Base-by-base conservation (phyloP, 2,329 filamentous ascomycete species). In the Apiospora aurea region DNA sequence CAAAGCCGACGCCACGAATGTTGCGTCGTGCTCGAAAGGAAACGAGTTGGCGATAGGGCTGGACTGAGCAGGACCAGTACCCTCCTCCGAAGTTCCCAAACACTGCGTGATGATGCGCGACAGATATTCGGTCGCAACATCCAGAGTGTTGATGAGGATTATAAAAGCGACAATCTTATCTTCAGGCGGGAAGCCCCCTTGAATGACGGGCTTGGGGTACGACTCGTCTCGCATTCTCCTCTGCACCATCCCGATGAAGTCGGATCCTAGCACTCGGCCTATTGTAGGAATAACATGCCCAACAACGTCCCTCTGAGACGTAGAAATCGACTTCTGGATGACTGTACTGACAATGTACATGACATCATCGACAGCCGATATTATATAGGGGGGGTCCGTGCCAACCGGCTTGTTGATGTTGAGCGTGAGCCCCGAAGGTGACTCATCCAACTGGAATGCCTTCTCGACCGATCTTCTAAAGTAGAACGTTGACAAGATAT, bases 291-390 rank as follows among this genome's bases (percentile, higher is more conserved):
- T 84, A 8, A 97, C 93, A 71, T 90, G 93, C 57, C 90, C 90
- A 29, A 97, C 89, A 4, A 97, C 91, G 24, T 92, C 88, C 75
- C 91, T 87, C 80, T 98, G 95, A 2, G 93, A 94, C 0, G 97
- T 98, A 0, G 94, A 92, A 29, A 98, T 86, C 0, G 94, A 93
- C 75, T 96, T 92, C 75, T 97, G 93, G 10, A 98, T 87, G 46
- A 98, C 93, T 69, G 96, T 92, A 80, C 97, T 97, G 80, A 97
- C 94, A 77, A 99, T 98, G 83, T 98, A 99, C 96, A 99, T 98
- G 79, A 98, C 95, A 83, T 98, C 96, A 84, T 99, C 96, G 11
- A 99, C 95, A 0, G 96, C 95, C 1, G 95, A 95, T 61, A 96
- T 96, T 77, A 99, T 97, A 79, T 94, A 97, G 0, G 96, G 96